A percentile compares a stretch with the other conserved stretches of the same genome.
Conservation (phyloP, 371 early-diverging fungal genomes). For the Mortierella sp. region DNA sequence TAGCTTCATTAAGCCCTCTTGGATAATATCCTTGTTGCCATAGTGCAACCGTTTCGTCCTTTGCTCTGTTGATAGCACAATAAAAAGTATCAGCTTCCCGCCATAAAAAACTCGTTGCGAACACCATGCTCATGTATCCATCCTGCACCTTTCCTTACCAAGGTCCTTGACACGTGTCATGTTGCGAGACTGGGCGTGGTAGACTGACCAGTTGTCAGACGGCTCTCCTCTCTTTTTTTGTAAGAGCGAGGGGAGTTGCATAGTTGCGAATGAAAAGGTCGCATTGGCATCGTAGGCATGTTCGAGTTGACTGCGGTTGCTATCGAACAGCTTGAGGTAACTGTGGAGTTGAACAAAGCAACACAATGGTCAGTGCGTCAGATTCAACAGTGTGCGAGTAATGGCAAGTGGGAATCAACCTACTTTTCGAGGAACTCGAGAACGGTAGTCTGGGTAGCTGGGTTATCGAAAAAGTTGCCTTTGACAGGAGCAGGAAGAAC, state of each 20-base stretch:
- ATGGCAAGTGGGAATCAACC: not conserved
- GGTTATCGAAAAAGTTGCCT: conserved; percentile 37
- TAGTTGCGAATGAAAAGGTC: conserved; percentile 22
- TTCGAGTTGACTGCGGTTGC: conserved; percentile 20
- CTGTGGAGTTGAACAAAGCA: conserved; percentile 2
- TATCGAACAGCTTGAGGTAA: conserved; percentile 33
- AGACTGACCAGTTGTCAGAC: conserved; percentile 18
- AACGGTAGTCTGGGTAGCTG: conserved; percentile 19
- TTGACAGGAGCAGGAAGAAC: conserved; percentile 21
- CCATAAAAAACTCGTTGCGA: no score
- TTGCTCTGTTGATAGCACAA: conserved; percentile 3
- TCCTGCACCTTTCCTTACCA: conserved; percentile 8
- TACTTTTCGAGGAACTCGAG: conserved; percentile 38
- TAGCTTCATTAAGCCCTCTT: conserved; percentile 18
- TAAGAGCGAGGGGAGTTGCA: conserved; percentile 5
- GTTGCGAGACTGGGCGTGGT: conserved; percentile 19
- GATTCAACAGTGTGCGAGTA: not conserved
- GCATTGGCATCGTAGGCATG: conserved; percentile 29
- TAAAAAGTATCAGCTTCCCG: not conserved
- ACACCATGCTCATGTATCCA: not conserved
- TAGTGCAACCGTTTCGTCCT: conserved; percentile 18
- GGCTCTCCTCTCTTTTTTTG: conserved; percentile 7
- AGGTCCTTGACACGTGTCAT: conserved; percentile 15
- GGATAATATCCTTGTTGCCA: conserved; percentile 22
- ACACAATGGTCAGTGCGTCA: no score